Conservation (phyloP, 345 rosid species). For the Eucalyptus microcorys region DNA sequence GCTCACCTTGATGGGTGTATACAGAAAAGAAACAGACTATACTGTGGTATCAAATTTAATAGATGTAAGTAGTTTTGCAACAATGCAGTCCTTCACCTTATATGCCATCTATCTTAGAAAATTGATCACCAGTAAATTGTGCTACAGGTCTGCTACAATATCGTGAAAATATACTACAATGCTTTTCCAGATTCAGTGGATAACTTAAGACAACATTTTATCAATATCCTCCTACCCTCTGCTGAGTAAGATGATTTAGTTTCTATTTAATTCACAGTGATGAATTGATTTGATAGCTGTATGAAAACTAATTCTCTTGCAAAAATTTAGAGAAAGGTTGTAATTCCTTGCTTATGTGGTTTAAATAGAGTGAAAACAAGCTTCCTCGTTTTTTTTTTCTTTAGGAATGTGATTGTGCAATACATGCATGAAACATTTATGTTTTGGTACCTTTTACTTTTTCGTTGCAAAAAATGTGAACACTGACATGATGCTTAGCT, state of each 20-base stretch:
- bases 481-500: background rate
- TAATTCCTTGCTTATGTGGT: background rate
- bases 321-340: background rate
- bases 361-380: background rate
- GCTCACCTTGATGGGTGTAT: slow-evolving; percentile 13
- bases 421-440: background rate
- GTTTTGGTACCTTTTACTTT: background rate
- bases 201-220: slow-evolving; percentile 6
- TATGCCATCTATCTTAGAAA: background rate
- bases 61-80: background rate
- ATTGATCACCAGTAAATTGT: background rate
- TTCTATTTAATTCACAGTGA: background rate
- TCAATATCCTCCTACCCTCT: slow-evolving; percentile 5
- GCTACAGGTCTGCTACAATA: slow-evolving; percentile 7
- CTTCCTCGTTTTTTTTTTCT: background rate
- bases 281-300: background rate
- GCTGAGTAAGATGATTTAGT: slow-evolving; percentile 6
- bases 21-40: slow-evolving; percentile 9
- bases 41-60: slow-evolving; percentile 12
- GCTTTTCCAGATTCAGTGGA: slow-evolving; percentile 12
- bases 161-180: slow-evolving; percentile 7
- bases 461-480: background rate
- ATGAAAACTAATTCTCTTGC: background rate
- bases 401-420: background rate
- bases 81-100: background rate